phyloP scores from a whole-genome alignment of 1,284 basidiomycete species.

The Polyporus tsugae region DNA sequence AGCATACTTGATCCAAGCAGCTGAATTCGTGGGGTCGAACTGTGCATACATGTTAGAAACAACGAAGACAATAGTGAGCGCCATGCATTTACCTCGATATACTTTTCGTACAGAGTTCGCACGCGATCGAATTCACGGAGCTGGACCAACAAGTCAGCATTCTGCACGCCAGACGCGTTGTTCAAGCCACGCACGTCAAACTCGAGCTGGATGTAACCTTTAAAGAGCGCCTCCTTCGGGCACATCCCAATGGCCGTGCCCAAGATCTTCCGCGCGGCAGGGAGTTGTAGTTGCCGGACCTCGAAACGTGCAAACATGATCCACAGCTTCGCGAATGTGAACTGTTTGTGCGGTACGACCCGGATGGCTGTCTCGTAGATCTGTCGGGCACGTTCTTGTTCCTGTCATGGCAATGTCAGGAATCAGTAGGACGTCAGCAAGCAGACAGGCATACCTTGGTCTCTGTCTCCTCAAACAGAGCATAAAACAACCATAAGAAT shows the following conservation, averaged over 20 bases:
- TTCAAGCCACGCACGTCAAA: conserved; percentile 70
- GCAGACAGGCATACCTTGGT: conserved; percentile 68
- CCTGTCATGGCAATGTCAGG: conserved; percentile 51
- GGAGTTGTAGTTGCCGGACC: conserved; percentile 84
- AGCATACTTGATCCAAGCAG: conserved; percentile 97
- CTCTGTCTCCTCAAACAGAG: conserved; percentile 97
- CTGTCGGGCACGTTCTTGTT: conserved; percentile 86
- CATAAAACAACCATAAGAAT: conserved; percentile 96
- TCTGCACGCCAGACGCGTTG: not conserved
- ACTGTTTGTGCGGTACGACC: conserved; percentile 94
- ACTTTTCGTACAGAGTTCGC: conserved; percentile 93
- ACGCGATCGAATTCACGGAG: conserved; percentile 96
- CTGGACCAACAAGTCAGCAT: conserved; percentile 43
- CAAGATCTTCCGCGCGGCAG: conserved; percentile 88
- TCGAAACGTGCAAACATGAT: conserved; percentile 93
- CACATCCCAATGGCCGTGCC: conserved; percentile 95
- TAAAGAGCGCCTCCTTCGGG: conserved; percentile 94
- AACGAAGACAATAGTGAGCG: too few relatives aligned
- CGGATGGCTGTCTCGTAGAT: conserved; percentile 92
- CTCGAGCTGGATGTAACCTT: conserved; percentile 94
- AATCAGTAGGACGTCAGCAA: conserved; percentile 5
- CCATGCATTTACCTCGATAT: conserved; percentile 75
- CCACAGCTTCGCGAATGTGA: conserved; percentile 98
- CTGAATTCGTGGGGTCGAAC: conserved; percentile 90
- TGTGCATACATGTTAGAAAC: conserved; percentile 40